Base-by-base conservation (phyloP, 306 rosid species). In the Ormosia emarginata region DNA sequence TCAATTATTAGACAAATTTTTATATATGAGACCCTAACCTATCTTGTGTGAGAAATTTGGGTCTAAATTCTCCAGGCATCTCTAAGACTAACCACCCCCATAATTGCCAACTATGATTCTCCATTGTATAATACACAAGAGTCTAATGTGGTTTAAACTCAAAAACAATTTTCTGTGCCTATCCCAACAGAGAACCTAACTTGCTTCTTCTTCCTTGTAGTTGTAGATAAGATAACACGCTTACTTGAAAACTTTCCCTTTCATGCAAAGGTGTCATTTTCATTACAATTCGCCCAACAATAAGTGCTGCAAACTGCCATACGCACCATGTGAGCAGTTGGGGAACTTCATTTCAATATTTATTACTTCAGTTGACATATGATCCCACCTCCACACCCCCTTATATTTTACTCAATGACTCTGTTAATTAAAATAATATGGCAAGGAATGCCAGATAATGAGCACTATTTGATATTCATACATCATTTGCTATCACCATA, bases 181-280 rank as follows among this genome's bases (percentile, higher is more conserved):
- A 39, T 47, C 66, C 5, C 29, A 59, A 30, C 66, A 4, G 9
- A 24, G 46, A 64, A 50, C 9, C 55, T 36, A 47, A 30, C 46
- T 46, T 5, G 11, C 40, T 53, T 46, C 29, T 34, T 29, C 37
- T 43, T 53, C 6, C 40, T 18, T 8, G 7, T 62, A 11, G n/a
- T 57, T 24, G 40, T 6, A 77, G 66, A 78, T 66, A 78, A 78
- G 66, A 24, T 8, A 78, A 52, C 67, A 52, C 66, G 66, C 11
- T 78, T 50, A 18, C 66, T 77, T 47, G 7, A 66, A 50, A 52
- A 18, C 6, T 50, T 18, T 3, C 49, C 82, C 40, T 12, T 36
- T 13, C 79, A 73, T 52, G 80, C 58, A 53, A 67, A 86, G 64
- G 78, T 84, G 84, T 89, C 83, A 33, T 55, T 62, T 44, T 84